These are phyloP conservation scores for Xylaria cubensis DNA, from an alignment of 495 filamentous ascomycete genomes.

Conservation along the genomic window DNA sequence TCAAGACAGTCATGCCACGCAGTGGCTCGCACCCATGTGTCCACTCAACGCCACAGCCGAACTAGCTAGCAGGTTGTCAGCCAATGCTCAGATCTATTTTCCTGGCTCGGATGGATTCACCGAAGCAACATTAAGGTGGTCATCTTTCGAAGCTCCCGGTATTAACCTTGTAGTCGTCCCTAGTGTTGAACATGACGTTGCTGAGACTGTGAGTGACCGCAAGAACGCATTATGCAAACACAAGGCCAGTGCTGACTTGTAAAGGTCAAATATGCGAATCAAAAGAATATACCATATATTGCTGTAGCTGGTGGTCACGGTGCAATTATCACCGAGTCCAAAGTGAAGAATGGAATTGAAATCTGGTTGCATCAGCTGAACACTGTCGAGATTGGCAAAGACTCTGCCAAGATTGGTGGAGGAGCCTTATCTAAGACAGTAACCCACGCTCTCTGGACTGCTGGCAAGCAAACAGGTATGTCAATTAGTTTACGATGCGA, in stretches of 20 bases:
- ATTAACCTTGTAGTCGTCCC: constrained; percentile 52
- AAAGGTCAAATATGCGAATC: constrained; percentile 50
- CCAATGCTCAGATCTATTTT: constrained; percentile 46
- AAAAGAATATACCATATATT: constrained; percentile 52
- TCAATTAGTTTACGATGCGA: neutral
- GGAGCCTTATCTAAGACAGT: constrained; percentile 46
- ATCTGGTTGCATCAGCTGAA: constrained; percentile 51
- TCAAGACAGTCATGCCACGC: too few relatives aligned
- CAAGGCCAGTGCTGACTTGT: too few relatives aligned
- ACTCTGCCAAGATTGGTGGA: constrained; percentile 57
- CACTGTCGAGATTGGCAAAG: constrained; percentile 48
- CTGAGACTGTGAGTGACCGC: constrained; percentile 35
- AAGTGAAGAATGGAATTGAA: constrained; percentile 52
- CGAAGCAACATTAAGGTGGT: constrained; percentile 50
- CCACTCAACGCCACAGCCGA: too few relatives aligned
- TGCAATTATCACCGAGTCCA: constrained; percentile 43
- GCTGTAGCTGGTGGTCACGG: constrained; percentile 53
- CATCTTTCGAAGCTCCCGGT: constrained; percentile 39
- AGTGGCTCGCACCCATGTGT: too few relatives aligned
- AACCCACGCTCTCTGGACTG: constrained; percentile 38
- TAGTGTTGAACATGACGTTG: constrained; percentile 52
- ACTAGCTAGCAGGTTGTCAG: too few relatives aligned
- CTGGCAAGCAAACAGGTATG: constrained; percentile 42
- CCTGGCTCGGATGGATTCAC: constrained; percentile 47
- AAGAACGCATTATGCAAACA: too few relatives aligned